phyloP scores from a whole-genome alignment of 192 early-diverging fungal species.

The Geranomyces variabilis region DNA sequence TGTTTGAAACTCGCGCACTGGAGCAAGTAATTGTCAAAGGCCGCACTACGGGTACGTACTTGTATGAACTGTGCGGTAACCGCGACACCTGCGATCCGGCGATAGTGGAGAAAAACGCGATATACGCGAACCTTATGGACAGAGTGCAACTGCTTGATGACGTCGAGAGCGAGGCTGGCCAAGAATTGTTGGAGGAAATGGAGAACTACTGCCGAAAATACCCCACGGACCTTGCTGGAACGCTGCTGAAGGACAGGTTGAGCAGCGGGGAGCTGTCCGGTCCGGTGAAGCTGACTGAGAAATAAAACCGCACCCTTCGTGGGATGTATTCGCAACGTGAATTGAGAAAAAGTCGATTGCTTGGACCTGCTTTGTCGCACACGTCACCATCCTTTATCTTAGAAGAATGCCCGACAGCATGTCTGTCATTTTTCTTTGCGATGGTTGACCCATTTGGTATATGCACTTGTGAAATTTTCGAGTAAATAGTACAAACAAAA shows the following conservation, averaged over 20 bases:
- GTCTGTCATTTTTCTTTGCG: too few species aligned
- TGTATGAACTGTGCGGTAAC: slow-evolving; percentile 12
- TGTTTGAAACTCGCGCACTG: slow-evolving; percentile 6
- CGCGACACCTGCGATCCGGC: neutral
- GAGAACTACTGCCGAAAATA: neutral
- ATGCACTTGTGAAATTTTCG: too few species aligned
- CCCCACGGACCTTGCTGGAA: neutral
- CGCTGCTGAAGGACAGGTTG: slow-evolving; percentile 2
- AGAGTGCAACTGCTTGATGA: slow-evolving; percentile 5
- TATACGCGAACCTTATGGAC: neutral
- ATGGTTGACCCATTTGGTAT: too few species aligned
- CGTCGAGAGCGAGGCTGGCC: neutral
- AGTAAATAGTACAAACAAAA: too few species aligned
- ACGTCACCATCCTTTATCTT: too few species aligned
- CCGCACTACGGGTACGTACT: neutral
- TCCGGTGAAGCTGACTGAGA: slow-evolving; percentile 14
- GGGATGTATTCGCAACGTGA: too few species aligned
- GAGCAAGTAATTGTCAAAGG: slow-evolving; percentile 20
- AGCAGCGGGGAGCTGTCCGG: slow-evolving; percentile 3
- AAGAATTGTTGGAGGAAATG: slow-evolving; percentile 8
- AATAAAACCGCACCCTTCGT: too few species aligned
- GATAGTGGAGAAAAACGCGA: neutral
- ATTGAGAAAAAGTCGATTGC: too few species aligned
- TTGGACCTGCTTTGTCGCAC: too few species aligned
- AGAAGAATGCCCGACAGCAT: too few species aligned